A percentile compares a stretch with the other conserved stretches of the same genome.
phyloP scores from a whole-genome alignment of 306 rosid species.

The Senna siamea region DNA sequence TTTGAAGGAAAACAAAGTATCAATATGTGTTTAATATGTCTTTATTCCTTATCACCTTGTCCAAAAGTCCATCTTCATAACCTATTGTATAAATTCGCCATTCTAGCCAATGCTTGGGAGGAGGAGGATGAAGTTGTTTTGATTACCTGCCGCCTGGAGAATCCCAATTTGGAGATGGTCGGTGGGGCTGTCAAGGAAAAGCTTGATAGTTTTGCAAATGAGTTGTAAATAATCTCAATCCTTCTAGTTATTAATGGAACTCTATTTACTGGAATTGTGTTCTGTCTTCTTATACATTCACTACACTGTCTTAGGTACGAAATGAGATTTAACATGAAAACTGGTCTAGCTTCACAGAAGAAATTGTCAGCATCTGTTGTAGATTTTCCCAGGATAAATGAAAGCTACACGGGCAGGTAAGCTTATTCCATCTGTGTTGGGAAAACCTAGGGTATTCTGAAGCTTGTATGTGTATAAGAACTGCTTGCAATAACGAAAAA shows the following conservation, averaged over 20 bases:
- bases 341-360: conserved; percentile 77
- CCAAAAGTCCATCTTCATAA: conserved; percentile 28
- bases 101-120: conserved; percentile 96
- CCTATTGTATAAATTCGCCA: conserved; percentile 28
- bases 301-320: conserved; percentile 68
- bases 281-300: conserved; percentile 26
- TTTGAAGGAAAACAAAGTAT: conserved; percentile 8
- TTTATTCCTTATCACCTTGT: background rate
- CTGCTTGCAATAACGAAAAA: background rate
- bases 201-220: conserved; percentile 70
- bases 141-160: conserved; percentile 83
- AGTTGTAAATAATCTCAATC: conserved; percentile 62
- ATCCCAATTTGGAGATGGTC: conserved; percentile 71
- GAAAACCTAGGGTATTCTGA: conserved; percentile 15
- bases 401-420: conserved; percentile 91
- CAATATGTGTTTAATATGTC: conserved; percentile 17
- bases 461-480: background rate
- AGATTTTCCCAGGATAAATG: conserved; percentile 95
- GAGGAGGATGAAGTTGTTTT: conserved; percentile 93
- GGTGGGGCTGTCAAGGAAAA: conserved; percentile 70
- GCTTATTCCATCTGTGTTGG: conserved; percentile 4
- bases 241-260: conserved; percentile 23
- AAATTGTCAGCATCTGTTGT: conserved; percentile 74
- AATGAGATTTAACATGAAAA: conserved; percentile 87
- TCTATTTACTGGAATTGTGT: conserved; percentile 6